Percentiles rank a stretch among this genome's conserved stretches.
phyloP scores from a whole-genome alignment of 106 monocot genomes.

The Amphibolis antarctica region DNA sequence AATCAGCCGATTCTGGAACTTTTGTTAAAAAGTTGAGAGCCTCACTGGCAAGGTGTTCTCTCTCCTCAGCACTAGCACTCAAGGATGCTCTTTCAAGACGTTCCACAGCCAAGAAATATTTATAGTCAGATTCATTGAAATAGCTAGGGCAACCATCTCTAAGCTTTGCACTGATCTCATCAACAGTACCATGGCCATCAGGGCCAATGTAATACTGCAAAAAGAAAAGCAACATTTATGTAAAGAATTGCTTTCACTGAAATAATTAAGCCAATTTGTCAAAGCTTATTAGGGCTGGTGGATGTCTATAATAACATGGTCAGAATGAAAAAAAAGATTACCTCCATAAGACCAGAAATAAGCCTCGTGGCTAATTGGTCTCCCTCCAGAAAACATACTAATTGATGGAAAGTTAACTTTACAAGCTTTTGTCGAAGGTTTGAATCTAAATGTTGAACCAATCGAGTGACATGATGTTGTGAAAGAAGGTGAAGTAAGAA shows the following conservation, averaged over 20 bases:
- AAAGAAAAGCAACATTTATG: background rate
- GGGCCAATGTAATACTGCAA: slow-evolving; percentile 77
- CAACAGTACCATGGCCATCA: slow-evolving; percentile 75
- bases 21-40: slow-evolving; percentile 62
- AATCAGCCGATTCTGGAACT: slow-evolving; percentile 70
- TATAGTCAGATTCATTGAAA: slow-evolving; percentile 82
- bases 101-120: slow-evolving; percentile 86
- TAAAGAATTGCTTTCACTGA: background rate
- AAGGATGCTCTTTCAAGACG: slow-evolving; percentile 72
- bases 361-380: slow-evolving; percentile 76
- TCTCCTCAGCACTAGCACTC: slow-evolving; percentile 33
- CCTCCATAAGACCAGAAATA: slow-evolving; percentile 91
- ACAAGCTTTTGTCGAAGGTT: slow-evolving; percentile 43
- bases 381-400: slow-evolving; percentile 92
- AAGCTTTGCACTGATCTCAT: slow-evolving; percentile 89
- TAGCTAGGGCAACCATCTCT: slow-evolving; percentile 86
- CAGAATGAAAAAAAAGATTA: slow-evolving; percentile 18
- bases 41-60: slow-evolving; percentile 71
- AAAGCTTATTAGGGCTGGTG: too few relatives aligned
- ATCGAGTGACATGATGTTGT: slow-evolving; percentile 77
- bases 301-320: background rate
- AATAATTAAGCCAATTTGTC: background rate
- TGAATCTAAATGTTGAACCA: slow-evolving; percentile 62
- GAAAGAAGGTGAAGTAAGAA: slow-evolving; percentile 84
- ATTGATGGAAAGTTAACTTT: slow-evolving; percentile 76